Evolutionary conservation across 805 yeast genomes (phyloP).

Genomic region (Ogataea ramenticola): DNA sequence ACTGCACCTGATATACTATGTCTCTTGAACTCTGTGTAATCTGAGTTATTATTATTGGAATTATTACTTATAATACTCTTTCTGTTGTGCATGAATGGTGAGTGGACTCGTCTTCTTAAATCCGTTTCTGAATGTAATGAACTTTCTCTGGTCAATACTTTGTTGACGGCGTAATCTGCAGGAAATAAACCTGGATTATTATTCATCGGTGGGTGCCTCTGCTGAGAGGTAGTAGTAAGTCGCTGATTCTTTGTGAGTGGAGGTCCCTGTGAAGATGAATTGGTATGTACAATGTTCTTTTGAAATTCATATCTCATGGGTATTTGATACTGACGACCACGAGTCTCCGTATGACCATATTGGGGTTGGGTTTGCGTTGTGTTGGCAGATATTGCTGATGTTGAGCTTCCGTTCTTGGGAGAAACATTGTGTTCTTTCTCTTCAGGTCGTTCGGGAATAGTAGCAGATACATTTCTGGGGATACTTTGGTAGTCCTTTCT

Average conservation of each 20-base stretch:
- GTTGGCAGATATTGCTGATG: too few relatives aligned
- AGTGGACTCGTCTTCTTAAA: constrained; percentile 6
- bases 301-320: constrained; percentile 23
- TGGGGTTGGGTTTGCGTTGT: too few relatives aligned
- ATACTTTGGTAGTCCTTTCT: too few relatives aligned
- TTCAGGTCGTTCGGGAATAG: too few relatives aligned
- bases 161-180: constrained; percentile 9
- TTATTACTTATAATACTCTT: background rate
- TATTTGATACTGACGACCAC: constrained; percentile 23
- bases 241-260: background rate
- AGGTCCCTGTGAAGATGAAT: background rate
- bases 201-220: background rate
- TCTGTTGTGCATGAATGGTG: constrained; percentile 5
- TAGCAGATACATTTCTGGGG: too few relatives aligned
- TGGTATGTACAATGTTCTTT: constrained; percentile 9
- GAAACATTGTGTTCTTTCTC: too few relatives aligned
- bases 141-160: constrained; percentile 9
- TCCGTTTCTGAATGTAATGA: constrained; percentile 6
- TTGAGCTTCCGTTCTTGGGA: too few relatives aligned
- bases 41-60: background rate
- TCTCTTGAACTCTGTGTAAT: constrained; percentile 11
- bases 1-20: constrained; percentile 14
- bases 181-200: constrained; percentile 3
- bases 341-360: too few relatives aligned
- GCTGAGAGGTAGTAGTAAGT: constrained; percentile 2